Conservation (phyloP, 441 rosid genomes). For the Geranium incanum region DNA sequence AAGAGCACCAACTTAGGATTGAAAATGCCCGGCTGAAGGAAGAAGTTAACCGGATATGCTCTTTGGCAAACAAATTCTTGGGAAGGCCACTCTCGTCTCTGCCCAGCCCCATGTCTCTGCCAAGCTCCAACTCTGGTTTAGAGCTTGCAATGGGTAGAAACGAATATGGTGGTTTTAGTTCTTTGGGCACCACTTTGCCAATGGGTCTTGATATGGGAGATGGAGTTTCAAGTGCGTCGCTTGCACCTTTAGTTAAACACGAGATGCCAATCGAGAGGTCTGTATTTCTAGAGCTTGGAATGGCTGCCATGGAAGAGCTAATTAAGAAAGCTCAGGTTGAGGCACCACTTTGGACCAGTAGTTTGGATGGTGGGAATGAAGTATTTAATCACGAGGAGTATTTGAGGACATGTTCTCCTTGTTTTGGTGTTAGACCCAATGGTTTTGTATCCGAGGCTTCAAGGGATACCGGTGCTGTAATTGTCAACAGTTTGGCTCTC, state of each 20-base stretch:
- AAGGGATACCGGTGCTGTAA: conserved; percentile 60
- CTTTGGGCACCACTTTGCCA: conserved; percentile 37
- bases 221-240: conserved; percentile 29
- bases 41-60: conserved; percentile 66
- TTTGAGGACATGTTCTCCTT: conserved; percentile 41
- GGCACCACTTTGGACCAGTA: conserved; percentile 63
- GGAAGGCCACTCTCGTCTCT: conserved; percentile 56
- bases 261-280: conserved; percentile 56
- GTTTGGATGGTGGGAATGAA: conserved; percentile 47
- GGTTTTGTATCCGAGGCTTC: conserved; percentile 75
- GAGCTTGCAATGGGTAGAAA: conserved; percentile 66
- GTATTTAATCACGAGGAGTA: conserved; percentile 67
- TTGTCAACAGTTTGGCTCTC: conserved; percentile 76
- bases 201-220: conserved; percentile 28
- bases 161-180: conserved; percentile 25
- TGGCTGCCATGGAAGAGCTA: conserved; percentile 78
- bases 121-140: conserved; percentile 39
- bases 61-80: conserved; percentile 72
- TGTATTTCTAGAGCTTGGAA: conserved; percentile 61
- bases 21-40: conserved; percentile 88
- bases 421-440: conserved; percentile 49
- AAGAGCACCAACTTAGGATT: conserved; percentile 78
- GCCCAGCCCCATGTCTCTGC: conserved; percentile 29
- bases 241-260: conserved; percentile 23
- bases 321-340: conserved; percentile 58